Evolutionary conservation across 305 asterid species (phyloP).

Genomic region (Solanum hybrid): DNA sequence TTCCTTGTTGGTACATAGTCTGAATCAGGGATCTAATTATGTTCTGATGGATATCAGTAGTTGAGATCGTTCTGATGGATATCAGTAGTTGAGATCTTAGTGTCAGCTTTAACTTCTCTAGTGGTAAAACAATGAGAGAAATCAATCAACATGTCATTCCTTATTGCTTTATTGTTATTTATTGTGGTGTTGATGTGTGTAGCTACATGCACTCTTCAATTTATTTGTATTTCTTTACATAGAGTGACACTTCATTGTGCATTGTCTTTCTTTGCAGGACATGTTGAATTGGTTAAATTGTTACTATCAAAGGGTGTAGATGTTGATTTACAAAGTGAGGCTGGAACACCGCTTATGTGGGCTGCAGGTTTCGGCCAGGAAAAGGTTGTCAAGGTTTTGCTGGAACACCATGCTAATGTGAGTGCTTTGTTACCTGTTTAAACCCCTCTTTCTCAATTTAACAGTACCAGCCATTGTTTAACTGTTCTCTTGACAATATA

Average conservation of each 20-base stretch:
- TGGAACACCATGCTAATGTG: conserved; percentile 79
- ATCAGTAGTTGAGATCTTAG: neutral
- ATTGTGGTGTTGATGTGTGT: neutral
- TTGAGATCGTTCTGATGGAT: neutral
- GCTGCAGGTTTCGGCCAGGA: conserved; percentile 93
- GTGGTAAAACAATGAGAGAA: neutral
- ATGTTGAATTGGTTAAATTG: conserved; percentile 51
- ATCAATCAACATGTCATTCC: neutral
- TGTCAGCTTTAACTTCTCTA: neutral
- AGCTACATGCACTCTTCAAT: neutral
- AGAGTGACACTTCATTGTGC: neutral
- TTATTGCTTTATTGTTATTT: neutral
- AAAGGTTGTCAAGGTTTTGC: conserved; percentile 68
- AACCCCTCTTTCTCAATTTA: neutral
- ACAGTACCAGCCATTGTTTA: neutral
- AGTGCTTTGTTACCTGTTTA: conserved; percentile 10
- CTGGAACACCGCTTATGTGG: conserved; percentile 91
- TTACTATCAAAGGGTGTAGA: conserved; percentile 54
- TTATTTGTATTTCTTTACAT: neutral
- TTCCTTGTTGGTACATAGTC: neutral
- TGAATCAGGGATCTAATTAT: neutral
- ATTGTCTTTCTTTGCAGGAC: conserved; percentile 46
- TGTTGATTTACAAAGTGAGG: conserved; percentile 82
- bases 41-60: neutral
- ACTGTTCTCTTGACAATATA: neutral